These are phyloP conservation scores for Simplicillium aogashimaense DNA, from an alignment of 2,329 filamentous ascomycete genomes.

Conservation along the genomic window DNA sequence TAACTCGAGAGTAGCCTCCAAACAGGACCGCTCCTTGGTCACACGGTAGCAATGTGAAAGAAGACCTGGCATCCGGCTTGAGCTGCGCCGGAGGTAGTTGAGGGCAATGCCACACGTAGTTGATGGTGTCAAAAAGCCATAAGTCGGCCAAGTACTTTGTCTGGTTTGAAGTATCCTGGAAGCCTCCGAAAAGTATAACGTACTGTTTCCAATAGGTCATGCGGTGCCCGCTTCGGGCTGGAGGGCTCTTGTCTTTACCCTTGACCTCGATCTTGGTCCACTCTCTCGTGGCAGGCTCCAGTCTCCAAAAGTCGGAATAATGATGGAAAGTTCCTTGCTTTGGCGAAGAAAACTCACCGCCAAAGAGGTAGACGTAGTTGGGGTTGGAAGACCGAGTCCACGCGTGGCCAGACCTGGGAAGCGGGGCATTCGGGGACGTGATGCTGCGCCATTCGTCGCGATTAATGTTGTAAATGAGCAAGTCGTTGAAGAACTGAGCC, in stretches of 20 bases:
- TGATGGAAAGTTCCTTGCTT: constrained; percentile 99
- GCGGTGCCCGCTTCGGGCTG: constrained; percentile 80
- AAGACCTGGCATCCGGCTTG: constrained; percentile 84
- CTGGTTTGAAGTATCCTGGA: constrained; percentile 91
- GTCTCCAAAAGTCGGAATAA: constrained; percentile 96
- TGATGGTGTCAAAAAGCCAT: constrained; percentile 90
- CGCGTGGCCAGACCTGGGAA: constrained; percentile 86
- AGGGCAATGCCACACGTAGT: constrained; percentile 76
- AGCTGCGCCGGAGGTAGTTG: constrained; percentile 66
- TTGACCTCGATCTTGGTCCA: constrained; percentile 81
- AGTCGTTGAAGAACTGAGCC: constrained; percentile 61
- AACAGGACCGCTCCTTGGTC: constrained; percentile 84
- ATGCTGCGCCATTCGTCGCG: constrained; percentile 85
- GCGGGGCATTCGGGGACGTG: constrained; percentile 81
- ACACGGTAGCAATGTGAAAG: constrained; percentile 85
- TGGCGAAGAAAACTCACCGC: constrained; percentile 90
- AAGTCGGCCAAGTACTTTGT: constrained; percentile 90
- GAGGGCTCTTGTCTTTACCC: constrained; percentile 68
- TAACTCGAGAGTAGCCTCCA: constrained; percentile 89
- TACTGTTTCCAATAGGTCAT: constrained; percentile 98
- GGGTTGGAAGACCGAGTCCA: constrained; percentile 86
- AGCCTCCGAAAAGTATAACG: constrained; percentile 89
- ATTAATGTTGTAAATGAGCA: constrained; percentile 66
- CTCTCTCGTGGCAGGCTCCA: constrained; percentile 75
- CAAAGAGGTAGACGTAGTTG: constrained; percentile 82